Evolutionary conservation across 176 grass and related monocot species (phyloP).

Genomic region (Secale cereale): DNA sequence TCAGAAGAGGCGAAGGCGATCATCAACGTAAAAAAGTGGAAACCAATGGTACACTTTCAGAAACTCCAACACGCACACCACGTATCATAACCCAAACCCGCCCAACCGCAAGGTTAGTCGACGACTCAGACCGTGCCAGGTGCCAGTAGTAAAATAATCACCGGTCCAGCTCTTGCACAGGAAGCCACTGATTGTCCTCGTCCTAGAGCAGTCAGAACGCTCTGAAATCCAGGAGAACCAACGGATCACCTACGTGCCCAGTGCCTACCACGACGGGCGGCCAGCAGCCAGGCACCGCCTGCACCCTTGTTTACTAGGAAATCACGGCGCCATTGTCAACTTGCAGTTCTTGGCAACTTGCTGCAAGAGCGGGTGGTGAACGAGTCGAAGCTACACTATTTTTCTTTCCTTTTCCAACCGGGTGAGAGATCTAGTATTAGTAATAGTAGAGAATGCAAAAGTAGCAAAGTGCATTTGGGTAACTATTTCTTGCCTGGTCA

Average conservation of each 20-base stretch:
- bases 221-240: not conserved
- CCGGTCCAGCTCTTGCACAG: not conserved
- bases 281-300: not conserved
- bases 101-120: too few species aligned
- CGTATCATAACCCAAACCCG: too few species aligned
- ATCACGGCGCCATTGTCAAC: too few species aligned
- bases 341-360: not conserved
- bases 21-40: too few species aligned
- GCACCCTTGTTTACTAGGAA: not conserved
- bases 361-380: not conserved
- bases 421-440: not conserved
- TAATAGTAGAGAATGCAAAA: not conserved
- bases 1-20: too few species aligned
- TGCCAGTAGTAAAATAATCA: not conserved
- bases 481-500: not conserved
- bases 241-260: not conserved
- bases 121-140: not conserved
- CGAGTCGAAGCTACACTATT: not conserved
- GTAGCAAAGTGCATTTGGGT: not conserved
- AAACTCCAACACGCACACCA: too few species aligned
- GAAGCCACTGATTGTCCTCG: not conserved
- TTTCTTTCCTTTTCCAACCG: not conserved
- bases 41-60: too few species aligned
- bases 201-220: not conserved
- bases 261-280: not conserved